phyloP scores from a whole-genome alignment of 2,329 filamentous ascomycete species.

The Orbilia ellipsospora region DNA sequence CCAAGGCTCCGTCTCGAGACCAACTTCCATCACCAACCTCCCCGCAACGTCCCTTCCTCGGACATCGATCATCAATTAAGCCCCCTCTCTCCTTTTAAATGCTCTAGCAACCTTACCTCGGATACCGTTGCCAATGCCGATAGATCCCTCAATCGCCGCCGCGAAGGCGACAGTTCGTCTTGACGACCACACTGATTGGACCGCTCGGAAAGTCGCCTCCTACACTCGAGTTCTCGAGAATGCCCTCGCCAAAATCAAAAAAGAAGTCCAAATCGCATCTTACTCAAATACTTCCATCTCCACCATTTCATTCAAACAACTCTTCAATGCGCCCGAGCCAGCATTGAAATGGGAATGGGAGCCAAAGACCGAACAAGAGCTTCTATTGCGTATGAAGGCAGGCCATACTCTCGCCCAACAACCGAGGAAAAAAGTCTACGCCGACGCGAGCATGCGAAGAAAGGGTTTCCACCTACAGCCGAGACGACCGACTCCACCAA shows the following conservation, averaged over 20 bases:
- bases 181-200: slow-evolving; percentile 43
- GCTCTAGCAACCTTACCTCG: slow-evolving; percentile 6
- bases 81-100: slow-evolving; percentile 8
- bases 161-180: slow-evolving; percentile 28
- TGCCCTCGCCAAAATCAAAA: slow-evolving; percentile 49
- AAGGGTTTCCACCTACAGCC: slow-evolving; percentile 36
- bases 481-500: slow-evolving; percentile 20
- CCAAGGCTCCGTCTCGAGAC: background rate
- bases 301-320: slow-evolving; percentile 34
- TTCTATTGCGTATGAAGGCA: slow-evolving; percentile 14
- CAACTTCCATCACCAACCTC: slow-evolving; percentile 3
- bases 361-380: slow-evolving; percentile 44
- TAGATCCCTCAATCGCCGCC: slow-evolving; percentile 29
- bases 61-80: slow-evolving; percentile 1
- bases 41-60: background rate
- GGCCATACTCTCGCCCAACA: slow-evolving; percentile 6
- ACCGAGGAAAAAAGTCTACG: slow-evolving; percentile 37
- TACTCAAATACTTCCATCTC: slow-evolving; percentile 36
- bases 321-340: slow-evolving; percentile 36
- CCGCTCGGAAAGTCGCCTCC: slow-evolving; percentile 40
- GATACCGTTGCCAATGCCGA: slow-evolving; percentile 24
- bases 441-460: slow-evolving; percentile 24
- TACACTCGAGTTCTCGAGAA: slow-evolving; percentile 50
- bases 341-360: slow-evolving; percentile 52
- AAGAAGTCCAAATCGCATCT: slow-evolving; percentile 38